Conservation (phyloP, 495 filamentous ascomycete genomes). For the Aspergillus leporis region DNA sequence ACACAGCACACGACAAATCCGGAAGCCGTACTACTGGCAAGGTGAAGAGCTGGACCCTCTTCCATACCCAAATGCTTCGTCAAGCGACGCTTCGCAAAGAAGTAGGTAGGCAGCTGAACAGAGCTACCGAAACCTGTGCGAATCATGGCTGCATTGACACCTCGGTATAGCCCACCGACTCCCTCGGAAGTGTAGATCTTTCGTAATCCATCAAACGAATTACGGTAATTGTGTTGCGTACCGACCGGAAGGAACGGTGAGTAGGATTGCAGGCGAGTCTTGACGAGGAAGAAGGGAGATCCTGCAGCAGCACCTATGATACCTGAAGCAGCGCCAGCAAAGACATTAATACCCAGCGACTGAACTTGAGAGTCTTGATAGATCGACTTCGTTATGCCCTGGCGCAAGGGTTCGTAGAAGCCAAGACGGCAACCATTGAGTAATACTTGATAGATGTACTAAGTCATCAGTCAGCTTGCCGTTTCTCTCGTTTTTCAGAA, state of each 20-base stretch:
- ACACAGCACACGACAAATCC: constrained; percentile 96
- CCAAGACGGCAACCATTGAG: constrained; percentile 96
- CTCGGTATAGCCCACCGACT: constrained; percentile 78
- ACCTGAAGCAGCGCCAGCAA: constrained; percentile 83
- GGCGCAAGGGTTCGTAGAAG: constrained; percentile 95
- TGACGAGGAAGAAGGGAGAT: constrained; percentile 97
- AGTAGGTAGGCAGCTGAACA: constrained; percentile 96
- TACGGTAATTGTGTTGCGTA: constrained; percentile 90
- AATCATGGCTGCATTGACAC: constrained; percentile 94
- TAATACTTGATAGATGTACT: constrained; percentile 96
- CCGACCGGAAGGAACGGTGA: constrained; percentile 94
- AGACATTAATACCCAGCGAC: constrained; percentile 86
- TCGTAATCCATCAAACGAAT: constrained; percentile 76
- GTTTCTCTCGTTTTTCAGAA: background rate
- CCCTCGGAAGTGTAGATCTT: constrained; percentile 81
- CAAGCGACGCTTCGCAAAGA: constrained; percentile 90
- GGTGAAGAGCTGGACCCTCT: constrained; percentile 86
- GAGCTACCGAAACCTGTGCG: constrained; percentile 92
- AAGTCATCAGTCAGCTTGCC: constrained; percentile 11
- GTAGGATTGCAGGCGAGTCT: constrained; percentile 92
- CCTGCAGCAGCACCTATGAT: constrained; percentile 87
- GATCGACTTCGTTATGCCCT: constrained; percentile 60
- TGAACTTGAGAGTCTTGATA: constrained; percentile 73
- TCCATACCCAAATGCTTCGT: constrained; percentile 80
- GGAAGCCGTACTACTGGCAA: constrained; percentile 84